phyloP scores from a whole-genome alignment of 2,329 filamentous ascomycete genomes.

The Fusarium nodosum region DNA sequence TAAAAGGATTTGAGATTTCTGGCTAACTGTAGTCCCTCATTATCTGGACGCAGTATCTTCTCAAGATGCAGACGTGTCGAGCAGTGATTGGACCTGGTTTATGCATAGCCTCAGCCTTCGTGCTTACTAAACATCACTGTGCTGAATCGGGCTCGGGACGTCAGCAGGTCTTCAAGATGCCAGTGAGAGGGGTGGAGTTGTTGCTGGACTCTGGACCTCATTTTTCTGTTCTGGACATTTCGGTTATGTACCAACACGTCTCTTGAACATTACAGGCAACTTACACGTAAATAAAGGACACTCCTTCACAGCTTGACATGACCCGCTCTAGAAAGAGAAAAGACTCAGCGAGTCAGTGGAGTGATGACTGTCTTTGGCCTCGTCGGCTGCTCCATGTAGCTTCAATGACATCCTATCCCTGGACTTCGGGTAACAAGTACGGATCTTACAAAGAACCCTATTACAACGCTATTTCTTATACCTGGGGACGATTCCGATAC shows the following conservation, averaged over 20 bases:
- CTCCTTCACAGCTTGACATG: fast-evolving
- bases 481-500: background rate
- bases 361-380: background rate
- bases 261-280: background rate
- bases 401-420: background rate
- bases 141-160: fast-evolving
- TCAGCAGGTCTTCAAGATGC: fast-evolving
- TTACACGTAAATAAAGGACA: too few relatives aligned
- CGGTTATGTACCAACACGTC: background rate
- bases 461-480: background rate
- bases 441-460: background rate
- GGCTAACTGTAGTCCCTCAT: background rate
- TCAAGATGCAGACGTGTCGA: background rate
- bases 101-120: background rate
- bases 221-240: too few relatives aligned
- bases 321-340: fast-evolving
- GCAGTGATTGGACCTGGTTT: background rate
- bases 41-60: background rate
- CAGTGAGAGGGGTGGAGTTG: background rate
- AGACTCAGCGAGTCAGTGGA: background rate
- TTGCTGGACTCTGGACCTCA: too few relatives aligned
- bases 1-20: too few relatives aligned
- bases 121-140: background rate
- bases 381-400: background rate
- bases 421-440: background rate